Evolutionary conservation across 2,329 filamentous ascomycete species (phyloP).

Genomic region (Ustulina deusta): DNA sequence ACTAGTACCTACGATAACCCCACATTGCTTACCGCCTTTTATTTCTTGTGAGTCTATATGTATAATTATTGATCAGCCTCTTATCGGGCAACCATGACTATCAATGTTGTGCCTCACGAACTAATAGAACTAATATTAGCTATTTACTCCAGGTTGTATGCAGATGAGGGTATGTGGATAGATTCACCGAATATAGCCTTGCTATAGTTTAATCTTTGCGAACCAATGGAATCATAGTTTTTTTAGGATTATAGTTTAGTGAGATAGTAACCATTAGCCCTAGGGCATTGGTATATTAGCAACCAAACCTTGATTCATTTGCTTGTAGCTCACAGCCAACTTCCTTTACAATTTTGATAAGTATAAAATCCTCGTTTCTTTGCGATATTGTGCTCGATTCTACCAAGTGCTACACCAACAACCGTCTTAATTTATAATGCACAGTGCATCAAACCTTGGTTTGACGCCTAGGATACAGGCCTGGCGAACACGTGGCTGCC

Average conservation of each 20-base stretch:
- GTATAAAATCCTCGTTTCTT: not conserved
- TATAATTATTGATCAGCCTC: not conserved
- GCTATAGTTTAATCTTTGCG: not conserved
- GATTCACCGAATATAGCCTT: not conserved
- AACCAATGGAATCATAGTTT: not conserved
- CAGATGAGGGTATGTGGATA: not conserved
- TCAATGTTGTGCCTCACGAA: not conserved
- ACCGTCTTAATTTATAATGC: not conserved
- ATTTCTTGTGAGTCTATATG: not conserved
- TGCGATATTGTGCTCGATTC: not conserved
- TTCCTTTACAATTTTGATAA: not conserved
- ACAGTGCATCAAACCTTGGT: not conserved
- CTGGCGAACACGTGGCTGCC: conserved; percentile 29
- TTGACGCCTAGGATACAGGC: not conserved
- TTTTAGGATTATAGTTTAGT: not conserved
- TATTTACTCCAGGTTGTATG: not conserved
- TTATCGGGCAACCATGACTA: not conserved
- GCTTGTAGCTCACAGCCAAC: not conserved
- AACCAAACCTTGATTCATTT: not conserved
- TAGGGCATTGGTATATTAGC: not conserved
- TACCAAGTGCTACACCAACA: not conserved
- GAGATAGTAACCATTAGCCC: not conserved
- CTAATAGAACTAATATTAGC: not conserved
- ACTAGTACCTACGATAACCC: not conserved
- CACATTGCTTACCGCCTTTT: conserved; percentile 25